Evolutionary conservation across 805 yeast genomes (phyloP).

Genomic region (Citeromyces matritensis): DNA sequence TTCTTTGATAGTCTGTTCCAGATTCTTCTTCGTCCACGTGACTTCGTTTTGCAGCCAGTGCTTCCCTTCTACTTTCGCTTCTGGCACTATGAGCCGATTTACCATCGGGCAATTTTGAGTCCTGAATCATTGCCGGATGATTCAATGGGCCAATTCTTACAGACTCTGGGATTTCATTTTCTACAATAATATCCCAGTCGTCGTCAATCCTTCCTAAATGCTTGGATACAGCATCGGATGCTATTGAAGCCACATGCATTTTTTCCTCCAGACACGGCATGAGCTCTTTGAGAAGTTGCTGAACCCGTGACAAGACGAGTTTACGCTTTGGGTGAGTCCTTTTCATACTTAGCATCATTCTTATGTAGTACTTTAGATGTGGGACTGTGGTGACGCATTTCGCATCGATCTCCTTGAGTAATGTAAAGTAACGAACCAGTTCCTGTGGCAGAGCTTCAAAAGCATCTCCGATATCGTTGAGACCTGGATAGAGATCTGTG

Average conservation of each 20-base stretch:
- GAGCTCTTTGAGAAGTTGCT: conserved; percentile 42
- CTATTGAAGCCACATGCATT: conserved; percentile 92
- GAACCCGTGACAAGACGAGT: conserved; percentile 20
- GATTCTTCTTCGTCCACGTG: conserved; percentile 9
- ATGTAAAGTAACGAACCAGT: conserved; percentile 69
- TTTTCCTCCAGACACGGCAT: conserved; percentile 92
- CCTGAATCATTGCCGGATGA: conserved; percentile 82
- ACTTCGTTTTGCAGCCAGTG: conserved; percentile 78
- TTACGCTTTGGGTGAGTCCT: conserved; percentile 21
- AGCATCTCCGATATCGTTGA: conserved; percentile 84
- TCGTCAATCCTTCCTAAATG: conserved; percentile 64
- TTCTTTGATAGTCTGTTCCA: conserved; percentile 2
- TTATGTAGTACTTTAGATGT: conserved; percentile 37
- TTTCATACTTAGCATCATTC: conserved; percentile 24
- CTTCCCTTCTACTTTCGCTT: conserved; percentile 81
- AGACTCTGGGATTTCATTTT: conserved; percentile 69
- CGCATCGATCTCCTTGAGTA: conserved; percentile 88
- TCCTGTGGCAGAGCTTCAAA: conserved; percentile 83
- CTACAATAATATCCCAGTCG: conserved; percentile 61
- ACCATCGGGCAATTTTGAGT: conserved; percentile 29
- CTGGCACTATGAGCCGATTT: conserved; percentile 62
- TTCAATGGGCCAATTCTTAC: conserved; percentile 66
- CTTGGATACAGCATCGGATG: conserved; percentile 60
- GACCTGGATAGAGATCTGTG: conserved; percentile 54
- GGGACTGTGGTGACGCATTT: conserved; percentile 74